Evolutionary conservation across 805 yeast genomes (phyloP).

Genomic region (Metschnikowia lachancei): DNA sequence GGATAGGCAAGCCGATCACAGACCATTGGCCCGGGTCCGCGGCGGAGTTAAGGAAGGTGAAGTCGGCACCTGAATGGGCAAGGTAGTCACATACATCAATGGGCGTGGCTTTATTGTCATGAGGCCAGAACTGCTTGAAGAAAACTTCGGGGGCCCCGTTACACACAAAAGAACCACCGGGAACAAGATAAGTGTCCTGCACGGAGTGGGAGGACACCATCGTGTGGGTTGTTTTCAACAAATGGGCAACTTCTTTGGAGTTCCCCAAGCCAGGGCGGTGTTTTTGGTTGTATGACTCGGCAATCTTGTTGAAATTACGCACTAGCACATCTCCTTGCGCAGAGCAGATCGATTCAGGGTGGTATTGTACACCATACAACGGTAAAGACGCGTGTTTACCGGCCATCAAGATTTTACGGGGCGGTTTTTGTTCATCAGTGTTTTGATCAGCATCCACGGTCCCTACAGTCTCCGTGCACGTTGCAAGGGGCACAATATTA

Average conservation of each 20-base stretch:
- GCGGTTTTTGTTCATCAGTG: neutral
- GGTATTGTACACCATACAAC: constrained; percentile 93
- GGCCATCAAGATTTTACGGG: constrained; percentile 64
- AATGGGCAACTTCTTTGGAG: constrained; percentile 1
- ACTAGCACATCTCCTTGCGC: constrained; percentile 58
- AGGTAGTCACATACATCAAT: constrained; percentile 54
- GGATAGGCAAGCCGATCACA: constrained; percentile 69
- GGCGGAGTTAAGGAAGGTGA: constrained; percentile 72
- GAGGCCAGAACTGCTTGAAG: constrained; percentile 5
- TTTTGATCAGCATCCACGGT: neutral
- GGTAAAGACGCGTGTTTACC: constrained; percentile 60
- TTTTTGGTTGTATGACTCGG: constrained; percentile 33
- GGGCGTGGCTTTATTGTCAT: constrained; percentile 24
- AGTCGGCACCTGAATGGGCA: constrained; percentile 24
- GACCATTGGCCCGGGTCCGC: constrained; percentile 86
- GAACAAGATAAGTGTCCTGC: constrained; percentile 21
- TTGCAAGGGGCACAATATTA: constrained; percentile 57
- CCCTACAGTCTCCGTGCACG: constrained; percentile 36
- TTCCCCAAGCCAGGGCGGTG: constrained; percentile 17
- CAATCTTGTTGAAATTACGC: constrained; percentile 57
- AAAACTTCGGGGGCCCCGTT: constrained; percentile 5
- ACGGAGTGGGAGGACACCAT: constrained; percentile 19
- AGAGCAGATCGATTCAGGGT: constrained; percentile 93
- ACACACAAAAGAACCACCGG: constrained; percentile 8
- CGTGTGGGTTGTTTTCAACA: constrained; percentile 3